phyloP scores from a whole-genome alignment of 805 yeast genomes.

The Metschnikowia reukaufii region DNA sequence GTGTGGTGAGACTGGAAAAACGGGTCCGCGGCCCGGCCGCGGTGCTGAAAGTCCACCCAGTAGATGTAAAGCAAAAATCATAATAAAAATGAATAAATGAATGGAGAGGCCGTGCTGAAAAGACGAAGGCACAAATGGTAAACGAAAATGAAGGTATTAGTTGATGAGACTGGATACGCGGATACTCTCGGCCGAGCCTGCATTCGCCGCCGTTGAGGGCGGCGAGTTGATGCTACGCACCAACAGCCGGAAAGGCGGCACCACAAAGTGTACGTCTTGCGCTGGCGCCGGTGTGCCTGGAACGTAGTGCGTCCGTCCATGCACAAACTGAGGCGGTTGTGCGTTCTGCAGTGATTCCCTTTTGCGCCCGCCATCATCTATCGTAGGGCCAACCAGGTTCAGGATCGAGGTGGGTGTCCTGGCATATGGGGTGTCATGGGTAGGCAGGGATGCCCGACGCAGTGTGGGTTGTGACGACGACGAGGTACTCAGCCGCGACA shows the following conservation, averaged over 20 bases:
- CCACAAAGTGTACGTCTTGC: constrained; percentile 3
- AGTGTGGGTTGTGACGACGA: constrained; percentile 5
- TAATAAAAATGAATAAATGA: neutral
- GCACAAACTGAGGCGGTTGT: neutral
- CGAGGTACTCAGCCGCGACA: constrained; percentile 7
- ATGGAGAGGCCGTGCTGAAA: too few species aligned
- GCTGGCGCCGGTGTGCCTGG: neutral
- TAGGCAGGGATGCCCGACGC: constrained; percentile 44
- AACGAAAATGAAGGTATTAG: constrained; percentile 5
- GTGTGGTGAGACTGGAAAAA: too few species aligned
- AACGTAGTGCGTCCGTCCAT: neutral
- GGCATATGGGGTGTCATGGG: constrained; percentile 31
- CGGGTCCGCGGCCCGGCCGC: too few species aligned
- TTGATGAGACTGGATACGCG: constrained; percentile 19
- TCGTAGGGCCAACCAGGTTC: constrained; percentile 1
- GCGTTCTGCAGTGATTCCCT: too few species aligned
- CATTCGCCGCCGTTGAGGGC: constrained; percentile 1
- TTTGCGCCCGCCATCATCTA: neutral
- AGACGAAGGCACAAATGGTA: too few species aligned
- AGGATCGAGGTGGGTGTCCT: neutral
- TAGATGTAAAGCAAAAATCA: neutral
- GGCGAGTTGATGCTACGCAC: constrained; percentile 10
- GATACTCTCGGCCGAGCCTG: constrained; percentile 8
- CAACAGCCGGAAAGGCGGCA: constrained; percentile 15
- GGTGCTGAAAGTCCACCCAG: too few species aligned